Base-by-base conservation (phyloP, 2,329 filamentous ascomycete genomes). In the Talaromyces sp. region DNA sequence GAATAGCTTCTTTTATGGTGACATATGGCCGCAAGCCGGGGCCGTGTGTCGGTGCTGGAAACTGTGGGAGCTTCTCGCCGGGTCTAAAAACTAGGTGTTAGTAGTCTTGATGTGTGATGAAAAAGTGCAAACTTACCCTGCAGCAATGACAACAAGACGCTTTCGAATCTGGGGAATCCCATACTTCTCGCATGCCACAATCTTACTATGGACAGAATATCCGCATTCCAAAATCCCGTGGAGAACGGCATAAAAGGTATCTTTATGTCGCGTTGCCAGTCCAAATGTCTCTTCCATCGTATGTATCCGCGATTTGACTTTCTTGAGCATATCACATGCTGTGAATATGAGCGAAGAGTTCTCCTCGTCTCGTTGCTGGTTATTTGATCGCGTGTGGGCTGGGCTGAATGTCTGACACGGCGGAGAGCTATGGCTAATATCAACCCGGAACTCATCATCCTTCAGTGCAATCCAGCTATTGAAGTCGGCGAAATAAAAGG, bases 251-350 rank as follows among this genome's bases (percentile, higher is more conserved):
- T 82, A 78, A 54, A 92, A 87, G 58, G 83, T 87, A 0, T 77
- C 73, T 10, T 76, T 72, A 60, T 88, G 86, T 0, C 79, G 73
- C 0, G 82, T 74, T 27, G 84, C 72, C 0, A 96, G 81, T 0
- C 90, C 91, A 58, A 85, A 87, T 0, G 91, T 93, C 69, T 96
- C 89, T 68, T 96, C 92, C 0, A 96, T 77, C 0, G 91, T 96
- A 1, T 91, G 83, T 0, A 95, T 70, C 0, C 91, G 82, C 0
- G 92, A 91, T 0, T 81, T 83, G 0, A 83, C 72, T 40, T 82
- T 82, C 5, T 81, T 74, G 0, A 94, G 75, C 0, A 92, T 72
- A 3, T 82, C 73, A 1, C 79, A 75, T 0, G 82, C 71, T 0
- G 75, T 75, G 51, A 82, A 81, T 0, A 83, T 74, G 0, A 81